phyloP scores from a whole-genome alignment of 805 yeast genomes.

The Clavispora phyllophila region DNA sequence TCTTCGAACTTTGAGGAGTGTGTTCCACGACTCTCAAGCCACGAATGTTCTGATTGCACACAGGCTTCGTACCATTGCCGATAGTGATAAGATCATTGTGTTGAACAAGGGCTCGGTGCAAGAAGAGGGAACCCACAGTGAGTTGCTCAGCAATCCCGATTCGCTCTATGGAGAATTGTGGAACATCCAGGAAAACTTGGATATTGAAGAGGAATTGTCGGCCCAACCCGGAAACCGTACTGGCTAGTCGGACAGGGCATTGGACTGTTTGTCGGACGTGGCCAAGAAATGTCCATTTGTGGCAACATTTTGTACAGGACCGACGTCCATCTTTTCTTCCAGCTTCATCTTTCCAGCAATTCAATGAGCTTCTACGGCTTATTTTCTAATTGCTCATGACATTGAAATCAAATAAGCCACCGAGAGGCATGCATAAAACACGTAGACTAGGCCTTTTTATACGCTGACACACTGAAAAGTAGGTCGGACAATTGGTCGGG shows the following conservation, averaged over 20 bases:
- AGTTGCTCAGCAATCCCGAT: conserved; percentile 45
- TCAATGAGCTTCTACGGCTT: no score
- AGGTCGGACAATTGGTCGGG: no score
- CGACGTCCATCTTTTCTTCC: no score
- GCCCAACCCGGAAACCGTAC: not conserved
- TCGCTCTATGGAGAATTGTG: conserved; percentile 79
- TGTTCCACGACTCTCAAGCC: conserved; percentile 50
- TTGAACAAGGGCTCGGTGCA: conserved; percentile 70
- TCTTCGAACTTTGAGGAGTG: conserved; percentile 63
- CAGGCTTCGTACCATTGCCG: conserved; percentile 87
- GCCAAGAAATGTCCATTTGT: no score
- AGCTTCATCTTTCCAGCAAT: no score
- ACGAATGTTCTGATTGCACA: conserved; percentile 94
- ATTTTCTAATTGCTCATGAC: no score
- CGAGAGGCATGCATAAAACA: no score
- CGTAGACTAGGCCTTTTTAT: no score
- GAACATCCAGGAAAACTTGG: conserved; percentile 85
- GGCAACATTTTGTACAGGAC: no score
- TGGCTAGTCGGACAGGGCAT: not conserved
- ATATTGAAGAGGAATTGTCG: conserved; percentile 33
- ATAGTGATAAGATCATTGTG: conserved; percentile 89
- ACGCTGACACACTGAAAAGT: no score
- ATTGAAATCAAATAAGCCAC: no score
- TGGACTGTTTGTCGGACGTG: not conserved
- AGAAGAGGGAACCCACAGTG: conserved; percentile 83